Base-by-base conservation (phyloP, 31 red algal species). In the Porphyra umbilicalis region DNA sequence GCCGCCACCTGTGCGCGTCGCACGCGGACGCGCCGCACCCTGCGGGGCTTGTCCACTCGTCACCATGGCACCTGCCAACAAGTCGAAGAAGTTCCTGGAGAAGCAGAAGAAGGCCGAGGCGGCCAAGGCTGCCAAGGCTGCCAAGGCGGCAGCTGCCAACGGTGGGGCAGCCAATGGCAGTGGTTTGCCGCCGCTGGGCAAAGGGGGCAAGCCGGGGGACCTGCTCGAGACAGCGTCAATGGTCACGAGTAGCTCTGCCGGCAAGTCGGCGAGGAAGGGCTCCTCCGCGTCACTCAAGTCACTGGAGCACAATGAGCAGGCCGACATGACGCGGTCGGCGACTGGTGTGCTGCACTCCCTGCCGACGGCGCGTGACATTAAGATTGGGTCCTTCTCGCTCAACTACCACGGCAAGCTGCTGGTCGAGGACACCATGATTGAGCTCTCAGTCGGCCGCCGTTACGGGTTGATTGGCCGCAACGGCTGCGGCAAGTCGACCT, bases 351-450 rank as follows among this genome's bases (percentile, higher is more conserved):
- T 95, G 34, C 77, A 83, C 79, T 89, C 86, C 10, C 83, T 95
- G 32, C 90, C 90, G 46, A 89, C 88, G 8, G 88, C 93, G 6
- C 85, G 93, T 5, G 93, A 95, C 46, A 88, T 95, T 57, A 95
- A 95, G 86, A 95, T 95, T 87, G 93, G 93, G 35, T 79, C 83
- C 30, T 95, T 95, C 76, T 91, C 93, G 4, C 77, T 95, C 11
- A 95, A 95, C 86, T 95, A 90, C 82, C 93, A 95, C 79, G 88
- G 88, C 89, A 95, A 95, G 82, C 85, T 95, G 36, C 88, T 95
- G 0, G 84, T 95, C 8, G 93, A 95, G 76, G 93, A 95, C 77
- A 91, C 93, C 10, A 42, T 91, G 80, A 90, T 95, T 82, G 93
- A 95, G 77, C 82, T 95, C 25, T 88, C 93, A 6, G 90, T 91